Base-by-base conservation (phyloP, 2,329 filamentous ascomycete species). In the Pyricularia pennisetigena region DNA sequence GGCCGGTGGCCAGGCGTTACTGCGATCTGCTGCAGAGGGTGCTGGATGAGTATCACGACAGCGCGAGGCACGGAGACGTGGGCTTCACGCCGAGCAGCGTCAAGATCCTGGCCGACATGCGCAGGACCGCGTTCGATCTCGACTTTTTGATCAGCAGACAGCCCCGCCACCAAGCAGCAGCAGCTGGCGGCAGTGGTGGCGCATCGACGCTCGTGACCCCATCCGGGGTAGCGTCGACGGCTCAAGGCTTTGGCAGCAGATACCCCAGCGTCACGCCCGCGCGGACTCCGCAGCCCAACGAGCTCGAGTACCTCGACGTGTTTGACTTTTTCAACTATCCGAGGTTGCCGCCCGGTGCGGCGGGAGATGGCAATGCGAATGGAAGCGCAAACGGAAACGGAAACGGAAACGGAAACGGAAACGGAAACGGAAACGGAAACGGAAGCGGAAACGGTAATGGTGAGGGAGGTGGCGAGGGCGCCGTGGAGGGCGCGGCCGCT, bases 301-400 rank as follows among this genome's bases (percentile, higher is more conserved):
- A 97, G 74, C 82, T 97, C 3, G 94, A 97, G 76, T 97, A 96
- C 75, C 82, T 97, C 2, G 93, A 97, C 73, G 91, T 97, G 0
- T 97, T 97, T 76, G 92, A 95, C 73, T 97, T 96, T 75, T 97
- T 97, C 82, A 97, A 97, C 75, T 88, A 96, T 68, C 94, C 94
- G 0, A 83, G 93, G 23, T 80, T 97, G 28, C 85, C 86, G 0
- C 78, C 85, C 26, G 79, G 79, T 32, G 78, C 79, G 14, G 71
- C 74, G 30, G 70, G 68, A 20, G 73, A 72, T 3, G 32, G 32
- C 32, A 35, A 35, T 35, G 10, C 2, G 32, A 35, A 16, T 35
- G 32, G 10, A 1, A 4, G 70, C 54, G 69, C 28, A 10, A 66
- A 32, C 23, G 20, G 68, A 7, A 35, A 35, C 61, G 24, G 54